phyloP scores from a whole-genome alignment of 2,329 filamentous ascomycete species.

The Verticillium klebahnii region DNA sequence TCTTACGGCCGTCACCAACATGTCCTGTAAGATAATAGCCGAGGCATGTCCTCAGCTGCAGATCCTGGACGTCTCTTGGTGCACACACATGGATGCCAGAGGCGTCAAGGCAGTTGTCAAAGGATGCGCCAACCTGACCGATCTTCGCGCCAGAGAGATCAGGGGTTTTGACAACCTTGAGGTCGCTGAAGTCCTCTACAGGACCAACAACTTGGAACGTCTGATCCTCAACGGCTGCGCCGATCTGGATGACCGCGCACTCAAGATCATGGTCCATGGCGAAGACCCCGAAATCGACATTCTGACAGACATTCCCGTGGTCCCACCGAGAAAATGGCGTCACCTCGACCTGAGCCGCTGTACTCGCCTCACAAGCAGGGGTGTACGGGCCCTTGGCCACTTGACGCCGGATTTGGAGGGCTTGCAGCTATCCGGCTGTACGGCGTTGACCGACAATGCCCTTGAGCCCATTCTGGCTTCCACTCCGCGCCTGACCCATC shows the following conservation, averaged over 20 bases:
- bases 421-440: conserved; percentile 75
- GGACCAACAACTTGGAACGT: conserved; percentile 76
- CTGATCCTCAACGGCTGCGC: conserved; percentile 76
- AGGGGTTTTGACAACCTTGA: conserved; percentile 70
- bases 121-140: conserved; percentile 67
- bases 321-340: conserved; percentile 71
- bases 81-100: conserved; percentile 73
- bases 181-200: conserved; percentile 71
- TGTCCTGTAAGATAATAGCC: conserved; percentile 80
- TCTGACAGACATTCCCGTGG: conserved; percentile 69
- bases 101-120: conserved; percentile 71
- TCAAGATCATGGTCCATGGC: conserved; percentile 73
- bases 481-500: conserved; percentile 71
- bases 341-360: conserved; percentile 86
- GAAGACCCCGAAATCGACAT: conserved; percentile 73
- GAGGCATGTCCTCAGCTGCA: conserved; percentile 78
- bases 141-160: conserved; percentile 79
- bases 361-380: conserved; percentile 63
- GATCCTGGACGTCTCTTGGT: conserved; percentile 88
- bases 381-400: conserved; percentile 66
- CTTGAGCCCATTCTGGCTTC: conserved; percentile 70
- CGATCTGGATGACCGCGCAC: conserved; percentile 69
- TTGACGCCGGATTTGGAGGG: conserved; percentile 77
- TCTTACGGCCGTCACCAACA: conserved; percentile 73
- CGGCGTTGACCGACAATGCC: conserved; percentile 66